Percentiles rank a stretch among this genome's conserved stretches.
These are phyloP conservation scores for Fusarium chuoi DNA, from an alignment of 2,329 filamentous ascomycete genomes.

Conservation along the genomic window DNA sequence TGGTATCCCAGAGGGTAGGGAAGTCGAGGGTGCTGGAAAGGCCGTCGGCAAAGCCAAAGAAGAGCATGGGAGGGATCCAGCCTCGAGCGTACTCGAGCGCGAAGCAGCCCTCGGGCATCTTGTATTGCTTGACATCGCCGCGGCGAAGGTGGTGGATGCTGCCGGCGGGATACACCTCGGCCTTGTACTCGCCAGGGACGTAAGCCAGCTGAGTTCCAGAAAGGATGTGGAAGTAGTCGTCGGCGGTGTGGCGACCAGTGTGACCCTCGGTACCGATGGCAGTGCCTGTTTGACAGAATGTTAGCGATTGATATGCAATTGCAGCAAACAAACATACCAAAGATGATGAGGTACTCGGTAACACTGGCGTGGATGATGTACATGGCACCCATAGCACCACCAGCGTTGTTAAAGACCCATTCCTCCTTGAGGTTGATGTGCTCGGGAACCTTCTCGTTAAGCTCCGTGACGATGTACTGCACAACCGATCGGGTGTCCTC, in stretches of 20 bases:
- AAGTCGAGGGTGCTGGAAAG: slow-evolving; percentile 85
- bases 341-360: slow-evolving; percentile 91
- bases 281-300: slow-evolving; percentile 58
- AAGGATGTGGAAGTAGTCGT: slow-evolving; percentile 96
- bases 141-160: slow-evolving; percentile 77
- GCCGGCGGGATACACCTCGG: slow-evolving; percentile 76
- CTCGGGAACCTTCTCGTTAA: slow-evolving; percentile 61
- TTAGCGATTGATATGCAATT: slow-evolving; percentile 7
- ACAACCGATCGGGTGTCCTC: slow-evolving; percentile 79
- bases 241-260: slow-evolving; percentile 86
- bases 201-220: slow-evolving; percentile 81
- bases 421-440: slow-evolving; percentile 79
- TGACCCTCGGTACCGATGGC: slow-evolving; percentile 88
- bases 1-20: slow-evolving; percentile 85
- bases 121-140: slow-evolving; percentile 83
- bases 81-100: slow-evolving; percentile 86
- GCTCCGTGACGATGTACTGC: slow-evolving; percentile 74
- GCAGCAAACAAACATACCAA: slow-evolving; percentile 58
- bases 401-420: slow-evolving; percentile 93
- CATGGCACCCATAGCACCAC: slow-evolving; percentile 92
- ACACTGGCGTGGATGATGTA: slow-evolving; percentile 90
- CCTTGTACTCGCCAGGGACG: slow-evolving; percentile 71
- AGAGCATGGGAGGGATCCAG: slow-evolving; percentile 93
- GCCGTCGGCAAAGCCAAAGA: slow-evolving; percentile 87
- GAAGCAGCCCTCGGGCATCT: slow-evolving; percentile 80